These are phyloP conservation scores for Leucoagaricus sp. DNA, from an alignment of 1,284 basidiomycete genomes.

Conservation along the genomic window DNA sequence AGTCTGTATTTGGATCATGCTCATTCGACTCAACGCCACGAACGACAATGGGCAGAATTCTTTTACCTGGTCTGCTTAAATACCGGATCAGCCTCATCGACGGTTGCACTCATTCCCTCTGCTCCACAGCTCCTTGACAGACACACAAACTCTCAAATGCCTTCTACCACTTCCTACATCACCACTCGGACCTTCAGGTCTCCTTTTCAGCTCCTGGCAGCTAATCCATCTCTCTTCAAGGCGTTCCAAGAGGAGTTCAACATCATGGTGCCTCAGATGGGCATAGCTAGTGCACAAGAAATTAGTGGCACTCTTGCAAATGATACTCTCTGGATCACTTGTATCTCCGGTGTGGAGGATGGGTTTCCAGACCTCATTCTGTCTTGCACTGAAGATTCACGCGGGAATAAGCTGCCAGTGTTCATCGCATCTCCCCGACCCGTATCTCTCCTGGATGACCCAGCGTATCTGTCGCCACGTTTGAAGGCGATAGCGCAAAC, in stretches of 20 bases:
- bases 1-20: neutral
- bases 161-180: neutral
- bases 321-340: slow-evolving; percentile 17
- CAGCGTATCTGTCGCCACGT: slow-evolving; percentile 10
- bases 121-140: too few species aligned
- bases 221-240: neutral
- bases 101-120: neutral
- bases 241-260: slow-evolving; percentile 7
- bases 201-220: neutral
- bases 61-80: too few species aligned
- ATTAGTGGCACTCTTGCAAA: neutral
- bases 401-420: slow-evolving; percentile 18
- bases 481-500: slow-evolving; percentile 14
- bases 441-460: neutral
- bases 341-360: neutral
- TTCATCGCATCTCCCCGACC: slow-evolving; percentile 20
- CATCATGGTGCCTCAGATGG: slow-evolving; percentile 9
- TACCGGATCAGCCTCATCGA: neutral
- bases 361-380: slow-evolving; percentile 17
- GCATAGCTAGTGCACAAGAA: neutral
- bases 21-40: neutral
- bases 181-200: neutral
- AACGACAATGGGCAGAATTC: too few species aligned
- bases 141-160: neutral
- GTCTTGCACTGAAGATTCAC: slow-evolving; percentile 18